Base-by-base conservation (phyloP, 1,284 basidiomycete genomes). In the Cystobasidium sp. region DNA sequence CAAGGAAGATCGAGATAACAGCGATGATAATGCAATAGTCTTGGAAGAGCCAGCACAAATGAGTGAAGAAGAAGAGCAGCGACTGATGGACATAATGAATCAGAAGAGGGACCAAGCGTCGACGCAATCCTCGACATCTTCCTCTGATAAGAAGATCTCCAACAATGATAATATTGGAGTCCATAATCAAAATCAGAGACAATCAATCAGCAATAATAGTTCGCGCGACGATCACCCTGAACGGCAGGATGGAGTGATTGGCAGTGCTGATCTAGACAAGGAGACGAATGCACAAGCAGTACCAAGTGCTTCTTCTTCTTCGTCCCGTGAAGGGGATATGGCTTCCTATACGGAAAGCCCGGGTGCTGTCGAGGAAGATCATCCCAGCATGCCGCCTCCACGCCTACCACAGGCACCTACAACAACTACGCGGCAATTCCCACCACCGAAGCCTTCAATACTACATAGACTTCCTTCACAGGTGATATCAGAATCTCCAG, bases 351-450 rank as follows among this genome's bases (percentile, higher is more conserved):
- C 31, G 2, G 2, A 31, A 31, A 31, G 31, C 31, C 31, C 31
- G 31, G 31, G 5, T 31, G 31, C 31, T 31, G 31, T 31, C 31
- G 31, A 31, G 39, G 64, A 66, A 53, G 64, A 66, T 31, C 22
- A 43, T 53, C 64, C 64, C 6, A 22, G 43, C n/a, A 66, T 66
- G 64, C 64, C 64, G 22, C 64, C 64, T 46, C 64, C 64, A 49
- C 43, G 14, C n/a, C 6, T 22, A 43, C 24, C 44, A 49, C 31
- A 63, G 41, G 12, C 49, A 31, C 9, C 39, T 4, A 46, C 64
- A 61, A 16, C 24, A 10, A 10, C 18, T 14, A 6, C 58, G 37
- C 24, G 58, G 20, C n/a, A 56, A 56, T 14, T 43, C 43, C 61
- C 61, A 63, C 51, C 64, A 22, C 47, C 37, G 14, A 55, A 66